phyloP scores from a whole-genome alignment of 2,329 filamentous ascomycete genomes.

The Penicillium sp. region DNA sequence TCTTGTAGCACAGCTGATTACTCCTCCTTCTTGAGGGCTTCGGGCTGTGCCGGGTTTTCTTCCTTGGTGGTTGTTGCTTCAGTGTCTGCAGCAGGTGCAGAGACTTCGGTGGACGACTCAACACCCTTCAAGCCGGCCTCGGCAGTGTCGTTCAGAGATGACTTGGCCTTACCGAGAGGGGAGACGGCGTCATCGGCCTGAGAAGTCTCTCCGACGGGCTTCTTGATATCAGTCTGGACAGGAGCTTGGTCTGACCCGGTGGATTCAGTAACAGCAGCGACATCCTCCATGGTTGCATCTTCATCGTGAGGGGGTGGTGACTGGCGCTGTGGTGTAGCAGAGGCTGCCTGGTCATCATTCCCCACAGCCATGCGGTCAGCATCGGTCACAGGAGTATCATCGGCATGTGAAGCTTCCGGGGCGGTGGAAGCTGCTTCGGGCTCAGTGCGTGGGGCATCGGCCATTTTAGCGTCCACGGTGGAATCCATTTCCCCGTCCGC shows the following conservation, averaged over 20 bases:
- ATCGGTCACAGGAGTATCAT: conserved; percentile 35
- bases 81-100: conserved; percentile 13
- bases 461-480: conserved; percentile 41
- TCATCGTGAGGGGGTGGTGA: conserved; percentile 35
- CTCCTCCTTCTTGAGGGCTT: conserved; percentile 36
- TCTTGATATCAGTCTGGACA: conserved; percentile 23
- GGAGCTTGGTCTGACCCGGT: conserved; percentile 18
- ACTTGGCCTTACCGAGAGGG: conserved; percentile 18
- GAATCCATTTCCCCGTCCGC: conserved; percentile 47
- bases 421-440: conserved; percentile 34
- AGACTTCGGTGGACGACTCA: conserved; percentile 2
- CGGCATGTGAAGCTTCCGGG: conserved; percentile 31
- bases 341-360: conserved; percentile 30
- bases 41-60: conserved; percentile 10
- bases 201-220: conserved; percentile 24
- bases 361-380: conserved; percentile 33
- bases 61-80: conserved; percentile 17
- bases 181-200: conserved; percentile 19
- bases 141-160: conserved; percentile 24
- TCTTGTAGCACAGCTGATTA: conserved; percentile 22
- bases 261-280: conserved; percentile 19
- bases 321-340: conserved; percentile 32
- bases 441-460: conserved; percentile 39
- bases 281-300: conserved; percentile 45
- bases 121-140: conserved; percentile 12